phyloP scores from a whole-genome alignment of 129 eudicot genomes.

The Ambrosia trifida region DNA sequence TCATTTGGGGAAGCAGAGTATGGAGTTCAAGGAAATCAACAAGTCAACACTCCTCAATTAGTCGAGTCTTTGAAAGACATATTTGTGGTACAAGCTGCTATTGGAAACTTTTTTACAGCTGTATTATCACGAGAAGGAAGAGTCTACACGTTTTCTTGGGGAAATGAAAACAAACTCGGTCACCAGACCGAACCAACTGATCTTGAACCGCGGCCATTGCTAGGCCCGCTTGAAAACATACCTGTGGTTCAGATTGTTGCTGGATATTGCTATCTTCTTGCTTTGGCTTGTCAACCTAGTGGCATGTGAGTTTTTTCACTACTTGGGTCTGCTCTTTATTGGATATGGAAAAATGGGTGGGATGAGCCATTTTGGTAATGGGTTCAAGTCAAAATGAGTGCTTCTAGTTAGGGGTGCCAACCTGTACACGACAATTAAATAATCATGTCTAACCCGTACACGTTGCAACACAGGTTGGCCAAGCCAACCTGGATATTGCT shows the following conservation, averaged over 20 bases:
- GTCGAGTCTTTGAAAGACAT: slow-evolving; percentile 88
- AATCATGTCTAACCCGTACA: neutral
- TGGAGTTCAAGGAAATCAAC: slow-evolving; percentile 73
- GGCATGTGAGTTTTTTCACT: slow-evolving; percentile 69
- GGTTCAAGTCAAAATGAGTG: neutral
- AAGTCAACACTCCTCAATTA: slow-evolving; percentile 65
- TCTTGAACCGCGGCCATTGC: slow-evolving; percentile 74
- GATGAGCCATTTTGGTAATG: neutral
- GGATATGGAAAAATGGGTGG: neutral
- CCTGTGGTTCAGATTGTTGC: slow-evolving; percentile 99
- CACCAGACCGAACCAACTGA: slow-evolving; percentile 87
- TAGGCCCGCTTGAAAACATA: slow-evolving; percentile 78
- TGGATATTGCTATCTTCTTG: slow-evolving; percentile 94
- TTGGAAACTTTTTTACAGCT: slow-evolving; percentile 94
- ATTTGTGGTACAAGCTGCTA: slow-evolving; percentile 95
- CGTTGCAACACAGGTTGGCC: neutral
- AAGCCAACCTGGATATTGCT: no score
- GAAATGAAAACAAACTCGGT: slow-evolving; percentile 77
- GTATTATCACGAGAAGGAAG: slow-evolving; percentile 93
- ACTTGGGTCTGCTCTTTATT: neutral
- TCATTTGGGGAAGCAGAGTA: slow-evolving; percentile 93
- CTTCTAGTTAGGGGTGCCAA: neutral
- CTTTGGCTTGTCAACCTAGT: slow-evolving; percentile 82
- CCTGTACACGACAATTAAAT: no score
- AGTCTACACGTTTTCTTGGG: slow-evolving; percentile 95